Evolutionary conservation across 768 basidiomycete genomes (phyloP).

Genomic region (Trametes cubensis): DNA sequence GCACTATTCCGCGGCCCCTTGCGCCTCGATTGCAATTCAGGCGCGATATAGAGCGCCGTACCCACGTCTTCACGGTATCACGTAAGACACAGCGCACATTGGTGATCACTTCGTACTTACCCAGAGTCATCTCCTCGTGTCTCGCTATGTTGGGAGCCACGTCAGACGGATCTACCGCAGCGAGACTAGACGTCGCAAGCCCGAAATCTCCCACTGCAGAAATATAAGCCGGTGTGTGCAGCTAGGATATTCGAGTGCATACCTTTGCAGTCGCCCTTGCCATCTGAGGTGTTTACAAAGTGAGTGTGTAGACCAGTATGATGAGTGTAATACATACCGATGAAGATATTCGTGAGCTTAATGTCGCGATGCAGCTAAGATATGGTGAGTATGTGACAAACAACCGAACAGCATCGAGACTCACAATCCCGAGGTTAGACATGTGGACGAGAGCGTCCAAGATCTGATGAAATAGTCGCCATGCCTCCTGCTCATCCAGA

Average conservation of each 20-base stretch:
- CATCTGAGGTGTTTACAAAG: slow-evolving; percentile 49
- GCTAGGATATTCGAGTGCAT: background rate
- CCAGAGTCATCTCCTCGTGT: slow-evolving; percentile 77
- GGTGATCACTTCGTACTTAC: slow-evolving; percentile 37
- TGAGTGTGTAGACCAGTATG: background rate
- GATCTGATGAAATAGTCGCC: slow-evolving; percentile 89
- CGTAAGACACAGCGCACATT: background rate
- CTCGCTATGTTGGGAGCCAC: slow-evolving; percentile 47
- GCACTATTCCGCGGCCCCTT: slow-evolving; percentile 71
- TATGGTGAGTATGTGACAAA: background rate
- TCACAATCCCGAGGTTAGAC: slow-evolving; percentile 81
- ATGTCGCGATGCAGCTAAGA: slow-evolving; percentile 79
- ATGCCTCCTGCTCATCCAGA: slow-evolving; percentile 80
- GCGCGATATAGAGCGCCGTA: slow-evolving; percentile 90
- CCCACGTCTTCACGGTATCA: slow-evolving; percentile 65
- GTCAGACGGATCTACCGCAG: slow-evolving; percentile 76
- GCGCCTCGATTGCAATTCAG: slow-evolving; percentile 74
- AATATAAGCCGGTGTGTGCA: background rate
- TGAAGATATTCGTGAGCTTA: slow-evolving; percentile 93
- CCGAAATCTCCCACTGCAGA: slow-evolving; percentile 88
- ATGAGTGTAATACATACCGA: slow-evolving; percentile 57
- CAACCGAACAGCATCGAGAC: slow-evolving; percentile 29
- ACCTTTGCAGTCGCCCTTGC: slow-evolving; percentile 84
- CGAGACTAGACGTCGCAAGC: slow-evolving; percentile 80
- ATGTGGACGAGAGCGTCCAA: slow-evolving; percentile 90